These are phyloP conservation scores for Salvia sclarea DNA, from an alignment of 305 asterid species.

Conservation along the genomic window DNA sequence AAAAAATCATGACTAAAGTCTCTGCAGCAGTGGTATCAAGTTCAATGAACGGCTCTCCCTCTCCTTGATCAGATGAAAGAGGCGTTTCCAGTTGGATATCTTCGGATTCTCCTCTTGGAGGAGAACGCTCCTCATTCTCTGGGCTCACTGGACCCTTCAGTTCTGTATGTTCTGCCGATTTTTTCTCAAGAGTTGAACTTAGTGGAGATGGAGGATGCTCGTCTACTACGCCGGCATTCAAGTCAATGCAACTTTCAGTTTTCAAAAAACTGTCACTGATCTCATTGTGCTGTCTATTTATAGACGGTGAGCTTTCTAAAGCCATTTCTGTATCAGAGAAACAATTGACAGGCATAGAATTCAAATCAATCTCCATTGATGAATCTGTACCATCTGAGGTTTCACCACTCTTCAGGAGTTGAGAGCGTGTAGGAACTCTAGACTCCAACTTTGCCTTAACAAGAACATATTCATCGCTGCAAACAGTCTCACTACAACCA, in stretches of 20 bases:
- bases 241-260: slow-evolving; percentile 36
- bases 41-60: slow-evolving; percentile 26
- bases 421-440: slow-evolving; percentile 7
- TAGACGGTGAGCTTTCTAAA: slow-evolving; percentile 26
- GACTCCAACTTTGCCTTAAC: slow-evolving; percentile 29
- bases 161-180: slow-evolving; percentile 32
- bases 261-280: slow-evolving; percentile 22
- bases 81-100: slow-evolving; percentile 37
- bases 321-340: slow-evolving; percentile 32
- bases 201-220: slow-evolving; percentile 30
- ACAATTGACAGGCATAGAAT: slow-evolving; percentile 42
- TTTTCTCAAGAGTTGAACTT: slow-evolving; percentile 3
- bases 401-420: slow-evolving; percentile 28
- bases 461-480: slow-evolving; percentile 28
- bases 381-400: slow-evolving; percentile 34
- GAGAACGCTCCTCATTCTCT: slow-evolving; percentile 59
- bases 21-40: slow-evolving; percentile 59
- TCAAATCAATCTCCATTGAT: slow-evolving; percentile 42
- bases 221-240: slow-evolving; percentile 29
- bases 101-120: slow-evolving; percentile 54
- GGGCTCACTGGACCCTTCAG: slow-evolving; percentile 56
- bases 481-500: slow-evolving; percentile 30
- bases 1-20: slow-evolving; percentile 44
- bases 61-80: slow-evolving; percentile 26
- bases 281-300: slow-evolving; percentile 25